Evolutionary conservation across 2,329 filamentous ascomycete species (phyloP), one percentile per base, ranked within the genome.

Genomic region (Microcera coccophila): DNA sequence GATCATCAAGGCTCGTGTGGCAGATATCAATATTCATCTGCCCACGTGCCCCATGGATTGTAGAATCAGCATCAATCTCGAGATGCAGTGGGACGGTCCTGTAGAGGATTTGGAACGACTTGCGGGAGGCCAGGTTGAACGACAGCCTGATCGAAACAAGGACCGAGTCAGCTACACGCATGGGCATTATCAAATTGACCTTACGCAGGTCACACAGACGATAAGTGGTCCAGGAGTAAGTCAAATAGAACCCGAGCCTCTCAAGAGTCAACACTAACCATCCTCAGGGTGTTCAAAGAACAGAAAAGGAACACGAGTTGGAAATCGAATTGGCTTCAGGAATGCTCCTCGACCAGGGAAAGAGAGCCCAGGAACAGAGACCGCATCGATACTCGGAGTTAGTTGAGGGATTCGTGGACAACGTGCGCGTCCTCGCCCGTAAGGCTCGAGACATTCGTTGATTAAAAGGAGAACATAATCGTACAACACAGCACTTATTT

Each of bases 131-230:
- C 66, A 54, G 51, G 64, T 42, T 52, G 72, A 59, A 58, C 70
- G 59, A 20, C 63, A 65, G 52, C 69, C 75, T 5, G 83, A 88
- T 57, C 81, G 90, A 5, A 82, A 81, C 55, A 98, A 98, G 65
- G 90, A 98, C 65, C 81, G 93, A 15, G 73, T 98, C 62, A 94
- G 87, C 61, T 98, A 98, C 67, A 83, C 77, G 9, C 94, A 97
- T 62, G 77, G 90, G 31, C 82, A 81, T 41, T 96, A 94, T 62
- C 87, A 93, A 62, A 78, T 98, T 54, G 93, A 98, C 66, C 72
- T 98, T 38, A 98, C 93, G 0, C 90, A 96, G 63, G 93, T 98
- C 32, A 85, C 82, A 10, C 75, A 74, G 38, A 59, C 60, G 5
- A 53, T 56, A 21, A 52, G 57, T 19, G 64, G 61, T 5, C 61